These are phyloP conservation scores for Backusella tuberculispora DNA, from an alignment of 192 early-diverging fungal genomes.

Conservation along the genomic window DNA sequence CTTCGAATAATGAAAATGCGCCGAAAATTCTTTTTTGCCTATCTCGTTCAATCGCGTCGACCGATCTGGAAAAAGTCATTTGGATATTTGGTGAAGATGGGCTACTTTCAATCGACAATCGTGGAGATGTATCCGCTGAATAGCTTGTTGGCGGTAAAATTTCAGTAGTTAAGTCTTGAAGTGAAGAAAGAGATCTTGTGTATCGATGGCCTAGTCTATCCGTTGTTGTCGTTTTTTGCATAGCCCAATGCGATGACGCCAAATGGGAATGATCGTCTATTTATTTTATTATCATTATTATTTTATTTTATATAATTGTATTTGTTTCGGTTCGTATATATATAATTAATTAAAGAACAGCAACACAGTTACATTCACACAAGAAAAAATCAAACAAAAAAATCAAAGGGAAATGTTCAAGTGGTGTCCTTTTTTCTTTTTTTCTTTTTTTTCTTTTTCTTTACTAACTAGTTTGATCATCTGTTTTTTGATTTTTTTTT, in stretches of 20 bases:
- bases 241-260: not conserved
- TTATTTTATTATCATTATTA: not conserved
- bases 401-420: not conserved
- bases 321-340: not conserved
- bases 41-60: conserved; percentile 32
- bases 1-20: conserved; percentile 66
- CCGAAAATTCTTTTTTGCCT: conserved; percentile 48
- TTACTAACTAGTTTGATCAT: not conserved
- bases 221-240: not conserved
- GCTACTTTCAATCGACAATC: conserved; percentile 12
- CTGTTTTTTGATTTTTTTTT: not conserved
- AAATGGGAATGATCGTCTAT: conserved; percentile 8
- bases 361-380: not conserved
- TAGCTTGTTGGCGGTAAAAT: not conserved
- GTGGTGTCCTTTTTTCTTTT: not conserved
- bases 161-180: not conserved
- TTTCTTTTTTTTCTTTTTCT: not conserved
- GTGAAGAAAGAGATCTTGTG: not conserved
- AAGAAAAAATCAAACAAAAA: not conserved
- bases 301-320: conserved; percentile 1
- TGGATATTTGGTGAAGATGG: conserved; percentile 4
- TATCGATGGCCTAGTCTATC: not conserved
- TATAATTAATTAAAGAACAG: not conserved
- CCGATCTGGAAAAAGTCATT: conserved; percentile 23
- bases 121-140: conserved; percentile 1